phyloP scores from a whole-genome alignment of 805 yeast species.

The Alloascoidea africana region DNA sequence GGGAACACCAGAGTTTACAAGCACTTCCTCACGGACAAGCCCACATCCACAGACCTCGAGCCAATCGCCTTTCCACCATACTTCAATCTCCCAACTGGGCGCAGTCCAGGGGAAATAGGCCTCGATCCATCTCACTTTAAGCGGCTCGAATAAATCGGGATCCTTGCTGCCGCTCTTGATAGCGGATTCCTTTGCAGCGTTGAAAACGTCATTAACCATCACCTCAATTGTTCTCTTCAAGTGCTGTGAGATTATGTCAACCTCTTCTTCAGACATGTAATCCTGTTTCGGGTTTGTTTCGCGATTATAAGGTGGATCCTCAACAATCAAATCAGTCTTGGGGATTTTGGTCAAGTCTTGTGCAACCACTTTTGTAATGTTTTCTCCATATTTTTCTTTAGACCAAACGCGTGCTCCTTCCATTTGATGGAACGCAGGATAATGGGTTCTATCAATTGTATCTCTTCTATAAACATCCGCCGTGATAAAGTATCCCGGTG shows the following conservation, averaged over 20 bases:
- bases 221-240: constrained; percentile 77
- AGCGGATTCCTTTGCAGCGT: constrained; percentile 50
- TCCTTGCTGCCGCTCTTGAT: constrained; percentile 41
- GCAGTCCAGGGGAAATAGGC: constrained; percentile 97
- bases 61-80: constrained; percentile 99
- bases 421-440: constrained; percentile 95
- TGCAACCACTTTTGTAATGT: constrained; percentile 29
- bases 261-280: constrained; percentile 56
- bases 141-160: constrained; percentile 53
- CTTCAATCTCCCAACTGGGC: constrained; percentile 97
- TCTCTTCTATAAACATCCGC: constrained; percentile 96
- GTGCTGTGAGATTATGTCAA: constrained; percentile 56
- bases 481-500: constrained; percentile 82
- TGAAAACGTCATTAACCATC: constrained; percentile 70
- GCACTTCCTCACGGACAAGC: constrained; percentile 64
- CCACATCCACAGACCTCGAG: constrained; percentile 96
- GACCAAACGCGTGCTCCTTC: constrained; percentile 92
- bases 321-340: constrained; percentile 51
- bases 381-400: constrained; percentile 22
- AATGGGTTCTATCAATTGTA: constrained; percentile 90
- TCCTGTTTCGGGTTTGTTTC: constrained; percentile 67
- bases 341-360: constrained; percentile 55
- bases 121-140: constrained; percentile 86
- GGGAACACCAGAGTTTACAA: constrained; percentile 52
- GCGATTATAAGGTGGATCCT: constrained; percentile 48